Evolutionary conservation across 441 rosid species (phyloP), one percentile per base, ranked within the genome.

Genomic region (Pelargonium cotyledonis): DNA sequence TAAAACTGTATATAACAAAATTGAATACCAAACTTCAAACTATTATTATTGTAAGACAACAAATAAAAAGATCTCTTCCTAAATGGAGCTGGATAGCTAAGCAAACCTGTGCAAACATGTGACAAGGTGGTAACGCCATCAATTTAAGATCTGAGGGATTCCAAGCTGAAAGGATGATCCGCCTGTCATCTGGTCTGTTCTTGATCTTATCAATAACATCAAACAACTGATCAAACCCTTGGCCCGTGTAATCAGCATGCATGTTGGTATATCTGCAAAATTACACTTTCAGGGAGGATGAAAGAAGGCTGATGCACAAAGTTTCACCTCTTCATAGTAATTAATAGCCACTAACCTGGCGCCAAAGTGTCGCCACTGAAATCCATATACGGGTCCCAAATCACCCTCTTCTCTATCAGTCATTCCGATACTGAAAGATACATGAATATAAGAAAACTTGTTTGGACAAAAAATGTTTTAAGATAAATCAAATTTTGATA

Each of bases 81-180:
- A 40, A 7, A 40, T 40, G 43, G 43, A 40, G 43, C 43, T 40
- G 43, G 43, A 8, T 40, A 40, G 43, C 43, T 40, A 40, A 8
- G 43, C 43, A 11, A 76, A 85, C 96, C 87, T 92, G 92, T 69
- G 91, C 91, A 87, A 90, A 92, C 97, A 92, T 90, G 76, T 92
- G 97, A 80, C 98, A 90, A 53, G 95, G 98, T 69, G 94, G 97
- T 73, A 92, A 91, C n/a, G 96, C 96, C 97, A 92, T 90, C 79
- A 84, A 70, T 77, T 90, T 88, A 44, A 90, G 84, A 79, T 89
- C 97, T 75, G 91, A 81, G 77, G 98, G 98, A 79, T 92, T 92
- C 97, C 97, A 92, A 76, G 96, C 97, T 23, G 95, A 90, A 65
- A 90, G 86, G 44, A 92, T 74, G 43, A 90, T 92, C 41, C 95